A percentile compares a stretch with the other conserved stretches of the same genome.
These are phyloP conservation scores for Plenodomus lindquistii DNA, from an alignment of 2,329 filamentous ascomycete genomes.

Conservation along the genomic window DNA sequence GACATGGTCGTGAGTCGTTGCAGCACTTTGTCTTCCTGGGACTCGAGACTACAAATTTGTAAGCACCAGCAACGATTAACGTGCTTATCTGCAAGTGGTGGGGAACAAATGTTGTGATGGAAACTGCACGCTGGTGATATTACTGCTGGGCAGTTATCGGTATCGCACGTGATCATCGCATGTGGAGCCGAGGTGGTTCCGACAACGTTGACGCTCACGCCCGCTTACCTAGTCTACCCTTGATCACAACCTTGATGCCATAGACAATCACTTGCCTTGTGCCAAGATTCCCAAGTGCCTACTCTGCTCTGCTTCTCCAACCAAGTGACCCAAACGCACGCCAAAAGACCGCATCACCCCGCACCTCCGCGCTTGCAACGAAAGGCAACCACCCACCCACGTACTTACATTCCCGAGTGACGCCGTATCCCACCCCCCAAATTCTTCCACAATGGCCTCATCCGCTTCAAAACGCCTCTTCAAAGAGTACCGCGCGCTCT, in stretches of 20 bases:
- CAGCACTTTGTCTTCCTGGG: too few species aligned
- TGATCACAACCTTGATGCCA: background rate
- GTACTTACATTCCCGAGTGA: background rate
- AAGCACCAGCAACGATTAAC: too few species aligned
- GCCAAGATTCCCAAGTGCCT: background rate
- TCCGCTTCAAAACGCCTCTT: slow-evolving; percentile 78
- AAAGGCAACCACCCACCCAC: background rate
- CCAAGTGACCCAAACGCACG: too few species aligned
- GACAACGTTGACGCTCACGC: background rate
- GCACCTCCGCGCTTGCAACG: too few species aligned
- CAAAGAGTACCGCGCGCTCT: slow-evolving; percentile 93
- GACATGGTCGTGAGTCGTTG: too few species aligned
- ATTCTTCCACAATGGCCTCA: slow-evolving; percentile 48
- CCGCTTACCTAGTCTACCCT: background rate
- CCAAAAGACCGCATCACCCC: too few species aligned
- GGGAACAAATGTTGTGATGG: too few species aligned
- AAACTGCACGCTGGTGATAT: too few species aligned
- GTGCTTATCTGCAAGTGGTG: too few species aligned
- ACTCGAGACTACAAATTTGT: too few species aligned
- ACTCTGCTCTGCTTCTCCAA: too few species aligned
- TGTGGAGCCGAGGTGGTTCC: background rate
- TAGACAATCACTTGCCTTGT: background rate
- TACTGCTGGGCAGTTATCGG: too few species aligned
- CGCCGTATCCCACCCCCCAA: background rate
- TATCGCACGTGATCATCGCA: background rate